Base-by-base conservation (phyloP, 2,329 filamentous ascomycete genomes). In the Epichloe gansuensis region DNA sequence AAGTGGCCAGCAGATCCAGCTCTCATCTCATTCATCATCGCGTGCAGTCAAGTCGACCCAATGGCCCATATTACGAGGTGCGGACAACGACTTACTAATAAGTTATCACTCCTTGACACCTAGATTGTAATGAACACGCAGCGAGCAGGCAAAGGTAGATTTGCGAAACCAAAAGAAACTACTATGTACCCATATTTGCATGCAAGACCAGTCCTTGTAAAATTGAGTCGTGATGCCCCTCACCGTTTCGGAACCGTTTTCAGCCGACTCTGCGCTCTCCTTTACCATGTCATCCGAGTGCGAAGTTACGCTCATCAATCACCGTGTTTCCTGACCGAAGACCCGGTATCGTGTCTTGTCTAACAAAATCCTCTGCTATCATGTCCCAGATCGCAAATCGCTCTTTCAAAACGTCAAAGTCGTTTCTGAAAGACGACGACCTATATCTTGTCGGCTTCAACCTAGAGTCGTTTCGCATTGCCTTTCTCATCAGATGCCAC, bases 261-360 rank as follows among this genome's bases (percentile, higher is more conserved):
- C 40, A 39, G 34, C 23, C 46, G 23, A 8, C 39, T 31, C 39
- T 31, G 23, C 31, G 46, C 23, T 21, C 23, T 21, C 27, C 35
- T 17, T 38, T 3, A 5, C 23, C 23, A 31, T 21, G 4, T 50
- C 39, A 51, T 25, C 35, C 53, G 41, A 60, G 52, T n/a, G 54
- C 54, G 57, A 68, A 68, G 55, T 63, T 69, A 35, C 67, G 62
- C 44, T 68, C 66, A 47, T 71, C 68, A 55, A 70, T 63, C 11
- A 66, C 67, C 12, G 69, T 71, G 53, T 68, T 63, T 1, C 69
- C 69, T 12, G 67, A 66, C 47, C 60, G 62, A 47, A 70, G 56
- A 12, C 62, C 57, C 1, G 66, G 63, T 49, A 59, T 62, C 27
- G 60, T 66, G 25, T 57, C 62, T 55, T 73, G 69, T 34, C 63